Evolutionary conservation across 2,329 filamentous ascomycete genomes (phyloP).

Genomic region (Talaromyces rugulosus): DNA sequence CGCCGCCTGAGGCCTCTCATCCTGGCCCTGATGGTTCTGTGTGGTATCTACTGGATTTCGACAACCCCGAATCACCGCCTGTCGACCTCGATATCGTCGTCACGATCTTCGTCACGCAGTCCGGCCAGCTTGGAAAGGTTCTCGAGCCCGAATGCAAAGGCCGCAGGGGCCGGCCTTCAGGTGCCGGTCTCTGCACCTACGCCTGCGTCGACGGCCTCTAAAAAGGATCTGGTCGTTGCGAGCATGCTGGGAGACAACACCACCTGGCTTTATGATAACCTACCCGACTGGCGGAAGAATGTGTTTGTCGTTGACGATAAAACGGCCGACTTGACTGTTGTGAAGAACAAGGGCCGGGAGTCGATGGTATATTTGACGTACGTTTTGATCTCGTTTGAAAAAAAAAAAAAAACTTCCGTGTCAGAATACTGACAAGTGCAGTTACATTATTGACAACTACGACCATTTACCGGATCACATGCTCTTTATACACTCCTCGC

Average conservation of each 20-base stretch:
- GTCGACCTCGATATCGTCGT: neutral
- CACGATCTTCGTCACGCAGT: neutral
- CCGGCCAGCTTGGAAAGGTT: neutral
- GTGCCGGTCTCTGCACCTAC: slow-evolving; percentile 2
- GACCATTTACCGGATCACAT: slow-evolving; percentile 36
- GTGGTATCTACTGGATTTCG: slow-evolving; percentile 7
- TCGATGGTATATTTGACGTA: slow-evolving; percentile 44
- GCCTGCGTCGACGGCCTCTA: slow-evolving; percentile 5
- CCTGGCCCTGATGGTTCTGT: slow-evolving; percentile 7
- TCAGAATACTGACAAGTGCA: slow-evolving; percentile 13
- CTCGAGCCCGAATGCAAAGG: neutral
- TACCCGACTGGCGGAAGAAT: slow-evolving; percentile 48
- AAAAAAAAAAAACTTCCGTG: neutral
- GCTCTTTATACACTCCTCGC: slow-evolving; percentile 37
- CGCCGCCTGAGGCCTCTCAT: slow-evolving; percentile 3
- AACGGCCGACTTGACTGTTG: slow-evolving; percentile 45
- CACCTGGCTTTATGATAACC: slow-evolving; percentile 35
- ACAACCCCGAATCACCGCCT: neutral
- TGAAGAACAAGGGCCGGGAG: slow-evolving; percentile 41
- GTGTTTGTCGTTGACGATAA: slow-evolving; percentile 54
- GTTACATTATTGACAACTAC: slow-evolving; percentile 43
- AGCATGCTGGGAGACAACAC: slow-evolving; percentile 37
- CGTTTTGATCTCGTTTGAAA: slow-evolving; percentile 9
- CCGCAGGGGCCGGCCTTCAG: neutral
- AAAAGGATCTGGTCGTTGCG: slow-evolving; percentile 35